Evolutionary conservation across 2,329 filamentous ascomycete genomes (phyloP), one percentile per base, ranked within the genome.

Genomic region (Arthrobotrys pseudoclavata): DNA sequence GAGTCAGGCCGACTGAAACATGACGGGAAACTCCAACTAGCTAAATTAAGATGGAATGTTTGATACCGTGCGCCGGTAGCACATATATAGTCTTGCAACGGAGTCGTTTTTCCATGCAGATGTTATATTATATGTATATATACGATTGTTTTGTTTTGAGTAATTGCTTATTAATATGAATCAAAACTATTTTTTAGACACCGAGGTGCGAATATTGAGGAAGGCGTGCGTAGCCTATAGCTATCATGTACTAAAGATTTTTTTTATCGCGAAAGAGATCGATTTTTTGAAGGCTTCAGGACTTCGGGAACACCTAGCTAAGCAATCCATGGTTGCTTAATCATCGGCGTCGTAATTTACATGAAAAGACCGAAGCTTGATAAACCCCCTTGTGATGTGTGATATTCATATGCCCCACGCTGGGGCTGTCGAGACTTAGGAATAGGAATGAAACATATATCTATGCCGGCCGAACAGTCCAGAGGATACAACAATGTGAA

Each of bases 401-500:
- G 6, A 40, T 40, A 3, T n/a, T 20, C n/a, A 45, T 45, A 45
- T 45, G 42, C 42, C 6, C 4, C 42, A 24, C 1, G 9, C n/a
- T 57, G 5, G 52, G 52, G 26, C 18, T 10, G 29, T 57, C 26
- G 7, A 34, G 12, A 57, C 3, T 57, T 22, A 57, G 52, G 52
- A 37, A 37, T n/a, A 57, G 2, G 15, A 57, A 57, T 57, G 52
- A 57, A 57, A 57, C 52, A 37, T 37, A 22, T 13, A 57, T 57
- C 52, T 29, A 57, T 57, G 52, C 22, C 50, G n/a, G 10, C 29
- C 6, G 10, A 10, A 15, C 52, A 3, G 52, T 6, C 26, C 18
- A 26, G 50, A 53, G 18, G 26, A 24, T 20, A 22, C 7, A 5
- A 37, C 37, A 57, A 37, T 55, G 37, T 37, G 7, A 37, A 20